Percentiles rank a stretch among this genome's conserved stretches.
phyloP scores from a whole-genome alignment of 1,139 yeast species.

The Sugiyamaella castrensis region DNA sequence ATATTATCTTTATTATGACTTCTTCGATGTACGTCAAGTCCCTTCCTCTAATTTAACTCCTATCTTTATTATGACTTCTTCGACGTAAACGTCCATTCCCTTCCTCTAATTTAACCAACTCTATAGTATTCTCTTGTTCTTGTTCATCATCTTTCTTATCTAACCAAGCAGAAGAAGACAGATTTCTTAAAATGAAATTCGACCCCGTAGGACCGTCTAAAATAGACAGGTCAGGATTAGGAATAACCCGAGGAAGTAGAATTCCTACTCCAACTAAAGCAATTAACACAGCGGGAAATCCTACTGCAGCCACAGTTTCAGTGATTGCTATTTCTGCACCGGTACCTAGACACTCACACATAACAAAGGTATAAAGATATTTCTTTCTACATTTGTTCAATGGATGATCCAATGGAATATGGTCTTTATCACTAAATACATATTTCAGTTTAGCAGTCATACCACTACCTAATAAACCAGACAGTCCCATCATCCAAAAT shows the following conservation, averaged over 20 bases:
- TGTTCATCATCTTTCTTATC: not conserved
- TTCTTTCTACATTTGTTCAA: constrained; percentile 33
- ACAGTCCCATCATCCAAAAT: constrained; percentile 88
- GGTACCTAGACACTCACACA: constrained; percentile 62
- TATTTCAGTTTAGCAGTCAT: constrained; percentile 62
- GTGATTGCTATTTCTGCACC: constrained; percentile 83
- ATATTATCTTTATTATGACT: not conserved
- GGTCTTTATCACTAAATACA: constrained; percentile 55
- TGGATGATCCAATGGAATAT: constrained; percentile 36
- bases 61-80: not conserved
- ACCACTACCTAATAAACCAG: constrained; percentile 67
- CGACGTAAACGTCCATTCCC: constrained; percentile 4
- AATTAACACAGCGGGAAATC: constrained; percentile 84
- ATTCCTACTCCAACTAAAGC: constrained; percentile 61
- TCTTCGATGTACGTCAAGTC: not conserved
- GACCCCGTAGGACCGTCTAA: constrained; percentile 78
- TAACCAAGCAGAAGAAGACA: constrained; percentile 14
- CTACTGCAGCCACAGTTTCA: constrained; percentile 86
- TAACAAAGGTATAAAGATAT: constrained; percentile 53
- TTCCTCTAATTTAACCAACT: constrained; percentile 6
- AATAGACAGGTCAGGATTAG: constrained; percentile 53
- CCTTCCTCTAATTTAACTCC: not conserved
- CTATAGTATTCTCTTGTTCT: not conserved
- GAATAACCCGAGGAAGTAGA: constrained; percentile 61
- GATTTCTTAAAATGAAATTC: constrained; percentile 47